phyloP scores from a whole-genome alignment of 352 stramenopile genomes.

The Pythium vanterpoolii region DNA sequence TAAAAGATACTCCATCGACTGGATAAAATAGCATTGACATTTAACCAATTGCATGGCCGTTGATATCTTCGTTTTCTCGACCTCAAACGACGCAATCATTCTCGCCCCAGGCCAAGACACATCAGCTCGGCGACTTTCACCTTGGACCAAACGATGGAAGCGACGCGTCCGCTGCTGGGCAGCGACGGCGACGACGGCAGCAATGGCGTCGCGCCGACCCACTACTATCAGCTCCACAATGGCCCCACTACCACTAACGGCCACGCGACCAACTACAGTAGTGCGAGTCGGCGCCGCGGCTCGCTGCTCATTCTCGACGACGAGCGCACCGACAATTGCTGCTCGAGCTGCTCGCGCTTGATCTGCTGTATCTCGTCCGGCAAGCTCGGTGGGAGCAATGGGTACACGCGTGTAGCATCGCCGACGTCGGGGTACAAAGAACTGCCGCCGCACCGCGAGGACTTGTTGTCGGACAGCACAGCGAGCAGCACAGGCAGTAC shows the following conservation, averaged over 20 bases:
- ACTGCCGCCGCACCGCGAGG: background rate
- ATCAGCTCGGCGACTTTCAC: background rate
- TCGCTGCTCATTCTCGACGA: constrained; percentile 7
- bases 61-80: background rate
- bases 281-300: background rate
- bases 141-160: constrained; percentile 50
- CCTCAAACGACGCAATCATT: constrained; percentile 13
- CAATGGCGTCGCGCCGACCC: background rate
- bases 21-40: background rate
- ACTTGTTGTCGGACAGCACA: constrained; percentile 15
- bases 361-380: constrained; percentile 6
- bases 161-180: constrained; percentile 43
- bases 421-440: constrained; percentile 16
- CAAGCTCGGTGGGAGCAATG: background rate
- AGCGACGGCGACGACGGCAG: constrained; percentile 32
- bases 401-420: constrained; percentile 7
- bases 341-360: constrained; percentile 5
- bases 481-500: constrained; percentile 5
- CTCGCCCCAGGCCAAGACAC: background rate
- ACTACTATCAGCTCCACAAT: constrained; percentile 9
- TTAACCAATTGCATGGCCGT: background rate
- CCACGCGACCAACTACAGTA: background rate
- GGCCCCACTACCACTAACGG: too few relatives aligned
- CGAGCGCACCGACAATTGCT: background rate
- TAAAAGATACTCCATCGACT: too few relatives aligned